Base-by-base conservation (phyloP, 2,329 filamentous ascomycete species). In the Sclerotinia minor region DNA sequence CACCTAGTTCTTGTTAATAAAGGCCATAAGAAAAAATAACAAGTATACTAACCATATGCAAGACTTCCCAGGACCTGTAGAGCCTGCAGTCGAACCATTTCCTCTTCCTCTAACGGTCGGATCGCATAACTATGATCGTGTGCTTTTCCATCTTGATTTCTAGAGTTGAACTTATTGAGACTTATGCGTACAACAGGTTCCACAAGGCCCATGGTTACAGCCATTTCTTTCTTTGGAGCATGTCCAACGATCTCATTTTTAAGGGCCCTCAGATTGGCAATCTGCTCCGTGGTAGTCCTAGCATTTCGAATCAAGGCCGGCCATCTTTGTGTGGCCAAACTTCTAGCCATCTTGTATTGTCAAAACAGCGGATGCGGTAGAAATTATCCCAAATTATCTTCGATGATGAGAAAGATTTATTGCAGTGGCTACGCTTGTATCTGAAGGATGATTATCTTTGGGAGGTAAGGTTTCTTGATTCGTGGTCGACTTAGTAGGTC, bases 181-280 rank as follows among this genome's bases (percentile, higher is more conserved):
- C 90, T 78, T 64, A 86, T 78, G 47, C 82, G 81, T 38, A 86
- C 82, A 60, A 91, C 80, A 45, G 85, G 84, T 65, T 86, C 84
- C 58, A 95, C 79, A 38, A 92, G 82, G 24, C 94, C 94, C 66
- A 86, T 81, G 68, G 82, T 83, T 52, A 97, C 84, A 82, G 89
- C 94, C 67, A 87, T 80, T 79, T 94, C 90, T 79, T 99, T 99
- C 78, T 89, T 89, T 78, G 94, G 89, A 45, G 90, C 85, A 78
- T 98, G 92, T 32, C 95, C 95, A 69, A 97, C 88, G 59, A 96
- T 85, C 71, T 95, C 91, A 78, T 97, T 95, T 81, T 97, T 98
- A 41, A 99, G 81, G 53, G 83, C 82, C 72, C 89, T 87, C 55
- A 97, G 83, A 61, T 88, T 85, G 35, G 83, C 80, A 52, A 85